phyloP scores from a whole-genome alignment of 345 rosid genomes.

The Pistacia atlantica region DNA sequence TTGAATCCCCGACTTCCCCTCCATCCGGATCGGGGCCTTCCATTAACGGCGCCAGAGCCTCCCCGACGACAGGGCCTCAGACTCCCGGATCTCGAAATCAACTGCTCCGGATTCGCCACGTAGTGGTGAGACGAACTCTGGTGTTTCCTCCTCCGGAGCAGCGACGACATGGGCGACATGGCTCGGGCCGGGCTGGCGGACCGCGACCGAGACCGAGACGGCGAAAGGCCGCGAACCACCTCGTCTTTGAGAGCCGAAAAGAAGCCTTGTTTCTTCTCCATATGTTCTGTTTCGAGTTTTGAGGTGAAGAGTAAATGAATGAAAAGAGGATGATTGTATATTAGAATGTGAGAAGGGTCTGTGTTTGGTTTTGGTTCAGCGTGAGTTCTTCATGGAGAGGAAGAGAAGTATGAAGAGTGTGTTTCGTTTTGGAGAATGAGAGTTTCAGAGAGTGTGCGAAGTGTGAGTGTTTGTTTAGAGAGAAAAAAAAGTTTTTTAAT shows the following conservation, averaged over 20 bases:
- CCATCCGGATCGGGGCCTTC: constrained; percentile 97
- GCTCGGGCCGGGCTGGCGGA: constrained; percentile 57
- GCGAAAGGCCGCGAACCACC: constrained; percentile 82
- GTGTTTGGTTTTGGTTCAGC: not conserved
- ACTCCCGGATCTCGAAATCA: constrained; percentile 75
- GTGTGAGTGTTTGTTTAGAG: not conserved
- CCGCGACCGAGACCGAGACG: constrained; percentile 68
- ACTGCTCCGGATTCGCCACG: constrained; percentile 47
- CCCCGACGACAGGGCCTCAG: constrained; percentile 64
- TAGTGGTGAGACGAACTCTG: constrained; percentile 25
- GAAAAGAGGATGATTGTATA: not conserved
- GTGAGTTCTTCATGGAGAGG: not conserved
- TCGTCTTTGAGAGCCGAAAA: constrained; percentile 85
- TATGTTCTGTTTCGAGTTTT: constrained; percentile 8
- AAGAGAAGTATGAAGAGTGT: not conserved
- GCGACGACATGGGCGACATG: constrained; percentile 52
- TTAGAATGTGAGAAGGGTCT: not conserved
- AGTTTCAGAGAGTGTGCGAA: not conserved
- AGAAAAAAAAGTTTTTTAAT: not conserved
- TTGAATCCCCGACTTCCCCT: constrained; percentile 48
- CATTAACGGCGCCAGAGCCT: constrained; percentile 65
- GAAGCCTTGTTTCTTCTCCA: constrained; percentile 93
- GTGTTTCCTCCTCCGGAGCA: constrained; percentile 54
- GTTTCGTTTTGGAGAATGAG: not conserved
- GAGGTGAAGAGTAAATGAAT: not conserved